Conservation (phyloP, 2,329 filamentous ascomycete species). For the Trichoderma sp. region DNA sequence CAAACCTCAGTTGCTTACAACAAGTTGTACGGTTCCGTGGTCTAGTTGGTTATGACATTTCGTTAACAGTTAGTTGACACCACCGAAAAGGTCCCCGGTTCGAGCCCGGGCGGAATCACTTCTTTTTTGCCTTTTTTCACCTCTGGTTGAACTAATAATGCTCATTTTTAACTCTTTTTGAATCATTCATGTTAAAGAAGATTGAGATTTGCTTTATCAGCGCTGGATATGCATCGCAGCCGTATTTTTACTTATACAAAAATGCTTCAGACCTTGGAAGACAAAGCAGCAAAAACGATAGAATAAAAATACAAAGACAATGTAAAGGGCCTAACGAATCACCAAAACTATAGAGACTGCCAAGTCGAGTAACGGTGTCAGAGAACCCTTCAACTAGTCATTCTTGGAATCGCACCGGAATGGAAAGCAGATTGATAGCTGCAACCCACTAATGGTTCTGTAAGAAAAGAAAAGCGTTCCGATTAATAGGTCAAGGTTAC, state of each 20-base stretch:
- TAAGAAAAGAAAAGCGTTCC: conserved; percentile 39
- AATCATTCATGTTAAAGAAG: not conserved
- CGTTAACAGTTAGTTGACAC: conserved; percentile 39
- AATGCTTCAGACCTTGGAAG: not conserved
- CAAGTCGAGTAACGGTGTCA: conserved; percentile 54
- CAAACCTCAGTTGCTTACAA: not conserved
- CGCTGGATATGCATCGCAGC: not conserved
- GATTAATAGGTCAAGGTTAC: conserved; percentile 10
- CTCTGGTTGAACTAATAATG: not conserved
- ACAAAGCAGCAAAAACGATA: not conserved
- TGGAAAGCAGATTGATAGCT: conserved; percentile 58
- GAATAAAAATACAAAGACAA: conserved; percentile 33
- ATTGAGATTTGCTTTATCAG: not conserved
- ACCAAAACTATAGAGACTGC: conserved; percentile 52
- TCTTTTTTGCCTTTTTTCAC: conserved; percentile 28
- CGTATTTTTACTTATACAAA: not conserved
- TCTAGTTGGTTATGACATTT: conserved; percentile 49
- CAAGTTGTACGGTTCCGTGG: conserved; percentile 40
- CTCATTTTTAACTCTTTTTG: not conserved
- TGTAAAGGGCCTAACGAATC: conserved; percentile 69
- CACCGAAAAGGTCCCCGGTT: conserved; percentile 48
- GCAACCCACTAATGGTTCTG: conserved; percentile 59
- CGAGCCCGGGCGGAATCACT: conserved; percentile 46
- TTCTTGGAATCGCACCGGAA: conserved; percentile 61
- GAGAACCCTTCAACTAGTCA: conserved; percentile 59